These are phyloP conservation scores for Oryza coarctata DNA, from an alignment of 176 grass and related monocot genomes.

Conservation along the genomic window DNA sequence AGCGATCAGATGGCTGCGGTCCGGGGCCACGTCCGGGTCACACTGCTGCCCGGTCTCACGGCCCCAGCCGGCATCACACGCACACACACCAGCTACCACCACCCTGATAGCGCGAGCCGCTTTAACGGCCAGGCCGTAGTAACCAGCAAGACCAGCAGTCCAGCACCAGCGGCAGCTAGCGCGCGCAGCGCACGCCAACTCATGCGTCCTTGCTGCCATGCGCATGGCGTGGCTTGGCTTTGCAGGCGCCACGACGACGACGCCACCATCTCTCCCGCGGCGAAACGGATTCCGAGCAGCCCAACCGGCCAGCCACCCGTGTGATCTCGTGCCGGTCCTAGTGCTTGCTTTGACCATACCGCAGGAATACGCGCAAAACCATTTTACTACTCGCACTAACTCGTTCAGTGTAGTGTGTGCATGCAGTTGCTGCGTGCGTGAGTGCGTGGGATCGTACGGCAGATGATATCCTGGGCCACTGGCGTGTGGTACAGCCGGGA, in stretches of 20 bases:
- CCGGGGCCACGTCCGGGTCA: neutral
- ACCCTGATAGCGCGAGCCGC: neutral
- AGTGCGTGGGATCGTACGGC: slow-evolving; percentile 14
- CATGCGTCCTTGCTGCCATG: too few species aligned
- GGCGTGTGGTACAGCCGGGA: neutral
- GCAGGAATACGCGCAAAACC: neutral
- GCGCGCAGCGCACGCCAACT: too few species aligned
- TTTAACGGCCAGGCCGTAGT: slow-evolving; percentile 27
- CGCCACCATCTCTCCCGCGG: neutral
- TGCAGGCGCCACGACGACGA: neutral
- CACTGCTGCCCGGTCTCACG: too few species aligned
- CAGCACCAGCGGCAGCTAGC: too few species aligned
- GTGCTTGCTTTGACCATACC: slow-evolving; percentile 60
- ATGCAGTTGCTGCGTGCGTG: neutral
- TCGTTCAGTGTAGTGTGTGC: too few species aligned
- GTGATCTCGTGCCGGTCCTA: slow-evolving; percentile 42
- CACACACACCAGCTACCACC: neutral
- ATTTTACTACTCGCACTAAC: neutral
- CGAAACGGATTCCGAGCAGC: slow-evolving; percentile 24
- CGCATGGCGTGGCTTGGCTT: neutral
- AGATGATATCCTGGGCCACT: neutral
- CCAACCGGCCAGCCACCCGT: neutral
- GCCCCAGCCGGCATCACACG: neutral
- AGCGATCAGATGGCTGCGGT: neutral
- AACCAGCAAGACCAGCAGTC: too few species aligned